Evolutionary conservation across 139 green algal species (phyloP), one percentile per base, ranked within the genome.

Genomic region (Tetradesmus obliquus): DNA sequence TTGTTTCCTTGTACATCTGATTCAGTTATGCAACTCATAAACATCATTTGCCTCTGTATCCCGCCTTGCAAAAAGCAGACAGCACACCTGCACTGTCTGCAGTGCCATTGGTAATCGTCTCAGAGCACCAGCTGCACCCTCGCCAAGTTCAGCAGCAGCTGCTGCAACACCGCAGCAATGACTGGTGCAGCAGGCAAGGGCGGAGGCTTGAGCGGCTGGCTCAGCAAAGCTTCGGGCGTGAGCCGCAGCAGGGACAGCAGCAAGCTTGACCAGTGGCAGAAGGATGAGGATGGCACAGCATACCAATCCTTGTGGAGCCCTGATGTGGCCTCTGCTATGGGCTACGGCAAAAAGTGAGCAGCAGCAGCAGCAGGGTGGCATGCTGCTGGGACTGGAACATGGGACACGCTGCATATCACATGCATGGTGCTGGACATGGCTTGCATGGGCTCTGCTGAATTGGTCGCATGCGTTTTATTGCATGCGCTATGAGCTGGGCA

Each of bases 311-410:
- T 89, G 62, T 89, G 85, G 85, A 89, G 85, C 45, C 66, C 85
- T 51, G 85, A 89, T 32, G 22, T 89, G 1, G 85, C 85, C 17
- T 54, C 85, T 82, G 85, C 85, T 10, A 89, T 89, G 85, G 85
- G 85, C 24, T 89, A 89, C 55, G 85, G 85, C 62, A 89, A 89
- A 15, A n/a, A 55, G 85, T 89, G 32, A 79, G 84, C 58, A 13
- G 55, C 82, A 71, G 10, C 76, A 82, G 76, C n/a, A 32, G 76
- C 76, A 17, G 32, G 32, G 32, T 45, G 32, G 32, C 32, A 45
- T 45, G 32, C 32, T 45, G 32, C 32, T 45, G 32, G 32, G 32
- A 45, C 32, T 45, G 32, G 32, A 45, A 45, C 32, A 45, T 45
- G 32, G 32, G 32, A 45, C 32, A 45, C 32, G 32, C 32, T 45